Base-by-base conservation (phyloP, 2,329 filamentous ascomycete species). In the Colletotrichum theobromicola region DNA sequence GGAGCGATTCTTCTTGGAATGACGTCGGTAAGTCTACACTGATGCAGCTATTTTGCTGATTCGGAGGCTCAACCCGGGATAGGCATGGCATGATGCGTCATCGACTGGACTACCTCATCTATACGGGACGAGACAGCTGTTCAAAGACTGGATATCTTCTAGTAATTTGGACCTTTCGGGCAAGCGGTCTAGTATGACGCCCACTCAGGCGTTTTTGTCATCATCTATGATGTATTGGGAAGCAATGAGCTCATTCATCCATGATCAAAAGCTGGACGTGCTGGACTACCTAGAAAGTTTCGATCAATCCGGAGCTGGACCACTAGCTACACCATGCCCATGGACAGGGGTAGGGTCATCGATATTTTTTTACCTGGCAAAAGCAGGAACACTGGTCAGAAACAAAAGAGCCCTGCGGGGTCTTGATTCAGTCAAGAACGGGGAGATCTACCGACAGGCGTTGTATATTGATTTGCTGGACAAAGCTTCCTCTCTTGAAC, bases 141-240 rank as follows among this genome's bases (percentile, higher is more conserved):
- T 57, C 53, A 57, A 57, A 18, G 1, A 21, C 1, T 57, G 53
- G 53, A 24, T 3, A 28, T 9, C 53, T 28, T 24, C 15, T 1
- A 57, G 26, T 1, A 1, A 1, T 13, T 26, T 57, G 21, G 0
- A 4, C 2, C 13, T 18, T 24, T 13, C 16, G 13, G 24, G 13
- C 2, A 24, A 0, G 1, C 24, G 53, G 3, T 57, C 24, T 28
- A 4, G 9, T 0, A 26, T 28, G 53, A 28, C 24, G 0, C 0
- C 4, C 16, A 12, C 21, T 18, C 53, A 57, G 21, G 16, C 7
- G 13, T 57, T 57, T 16, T 26, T 57, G 26, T 26, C 16, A 16
- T 57, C 53, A 3, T 57, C 53, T 4, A 57, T 57, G 53, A 57
- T 57, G 53, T 28, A 57, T 6, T 57, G 53, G 53, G 53, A 57